Evolutionary conservation across 2,329 filamentous ascomycete genomes (phyloP).

Genomic region (Talaromyces pinophilus): DNA sequence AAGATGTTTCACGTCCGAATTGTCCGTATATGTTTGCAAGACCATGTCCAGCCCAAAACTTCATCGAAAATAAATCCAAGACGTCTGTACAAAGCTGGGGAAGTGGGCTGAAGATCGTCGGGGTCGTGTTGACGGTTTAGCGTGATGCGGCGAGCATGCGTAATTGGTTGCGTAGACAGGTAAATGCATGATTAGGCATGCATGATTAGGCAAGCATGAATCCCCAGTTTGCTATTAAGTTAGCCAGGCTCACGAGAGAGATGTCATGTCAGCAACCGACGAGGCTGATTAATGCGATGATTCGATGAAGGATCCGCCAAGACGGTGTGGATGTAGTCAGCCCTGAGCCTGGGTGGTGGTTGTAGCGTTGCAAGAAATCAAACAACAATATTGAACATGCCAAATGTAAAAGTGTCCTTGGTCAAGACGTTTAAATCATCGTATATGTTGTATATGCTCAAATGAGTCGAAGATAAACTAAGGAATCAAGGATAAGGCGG

Average conservation of each 20-base stretch:
- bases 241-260: not conserved
- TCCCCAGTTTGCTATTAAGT: not conserved
- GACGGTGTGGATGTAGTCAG: not conserved
- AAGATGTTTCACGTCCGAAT: not conserved
- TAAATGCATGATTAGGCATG: not conserved
- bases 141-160: slow-evolving; percentile 2
- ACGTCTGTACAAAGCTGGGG: slow-evolving; percentile 1
- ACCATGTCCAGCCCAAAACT: not conserved
- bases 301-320: not conserved
- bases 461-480: not conserved
- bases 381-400: not conserved
- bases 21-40: not conserved
- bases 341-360: not conserved
- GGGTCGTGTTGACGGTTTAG: not conserved
- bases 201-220: not conserved
- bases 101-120: slow-evolving; percentile 10
- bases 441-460: not conserved
- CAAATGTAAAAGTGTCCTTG: not conserved
- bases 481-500: not conserved
- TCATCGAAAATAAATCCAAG: not conserved
- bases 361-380: not conserved
- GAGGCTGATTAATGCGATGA: not conserved
- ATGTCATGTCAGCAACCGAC: slow-evolving; percentile 7
- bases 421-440: not conserved
- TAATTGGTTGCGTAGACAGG: slow-evolving; percentile 5